Base-by-base conservation (phyloP, 2,329 filamentous ascomycete species). In the Cladosporium sp. region DNA sequence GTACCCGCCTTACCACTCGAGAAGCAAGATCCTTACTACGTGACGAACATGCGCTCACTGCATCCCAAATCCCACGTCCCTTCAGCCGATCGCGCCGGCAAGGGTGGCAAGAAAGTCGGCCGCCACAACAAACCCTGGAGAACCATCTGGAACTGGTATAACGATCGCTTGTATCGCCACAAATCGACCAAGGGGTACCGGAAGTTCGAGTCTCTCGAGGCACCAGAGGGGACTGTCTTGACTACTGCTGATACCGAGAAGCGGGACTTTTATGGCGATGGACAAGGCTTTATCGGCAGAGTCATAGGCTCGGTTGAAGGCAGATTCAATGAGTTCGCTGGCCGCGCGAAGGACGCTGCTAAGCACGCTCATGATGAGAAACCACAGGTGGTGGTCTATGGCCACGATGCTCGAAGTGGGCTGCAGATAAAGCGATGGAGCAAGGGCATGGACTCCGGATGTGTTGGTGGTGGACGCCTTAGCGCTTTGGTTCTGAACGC, bases 21-120 rank as follows among this genome's bases (percentile, higher is more conserved):
- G 47, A 78, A 82, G 54, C 93, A 88, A 66, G 84, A 97, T 72
- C 88, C 92, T 0, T 86, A 84, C 72, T 87, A 88, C 54, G 88
- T 89, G 40, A 97, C 97, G 92, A 94, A 91, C 70, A 95, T 99
- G 90, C 86, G 92, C 59, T 89, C 86, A 6, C 83, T 96, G 56
- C 80, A 89, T 65, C 80, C 86, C 17, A 75, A 80, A 11, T 86
- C 84, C 11, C 81, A 84, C 60, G 75, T 84, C 12, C 86, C 85
- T 3, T 84, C 77, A 55, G 76, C 76, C 15, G 47, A 64, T 9
- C 67, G 55, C 25, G 58, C 58, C 1, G 51, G 40, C n/a, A 56
- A 55, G 36, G 54, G 67, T 40, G 59, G 63, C 40, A 62, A 56
- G 38, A 66, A 61, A 52, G 63, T 63, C 5, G 67, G 62, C 36